Evolutionary conservation across 495 filamentous ascomycete genomes (phyloP), one percentile per base, ranked within the genome.

Genomic region (Tetracladium marchalianum): DNA sequence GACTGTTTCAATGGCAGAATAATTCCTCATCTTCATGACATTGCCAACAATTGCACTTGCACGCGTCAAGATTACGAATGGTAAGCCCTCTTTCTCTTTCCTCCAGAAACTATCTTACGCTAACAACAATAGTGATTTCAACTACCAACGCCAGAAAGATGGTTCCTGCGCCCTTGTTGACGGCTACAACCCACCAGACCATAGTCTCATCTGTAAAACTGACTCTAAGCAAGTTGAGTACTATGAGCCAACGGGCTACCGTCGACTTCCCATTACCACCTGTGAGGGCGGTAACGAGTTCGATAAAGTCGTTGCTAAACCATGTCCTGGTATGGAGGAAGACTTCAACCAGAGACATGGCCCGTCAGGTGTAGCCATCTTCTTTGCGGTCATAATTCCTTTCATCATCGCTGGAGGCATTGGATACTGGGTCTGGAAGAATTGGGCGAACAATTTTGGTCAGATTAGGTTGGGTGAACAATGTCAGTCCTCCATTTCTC

Each of bases 61-160:
- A 83, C 75, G 1, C 70, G 82, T 24, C 69, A 77, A 31, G 93
- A 99, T 66, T 99, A 81, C 64, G 93, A 99, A 76, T 99, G 92
- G 89, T 94, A 66, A 66, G 78, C 66, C 24, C n/a, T 11, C 5
- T n/a, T 27, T 18, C 35, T 35, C 10, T 27, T 35, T 13, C 9
- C 5, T 31, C 43, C 38, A n/a, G 5, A 34, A 37, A 31, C 45
- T 22, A 6, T 35, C 33, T 11, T 34, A 43, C 41, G 40, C 56
- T 61, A 39, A 61, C 46, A 43, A 15, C 1, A 11, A 15, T 39
- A 95, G 89, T 68, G 90, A 95, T 61, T 99, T 84, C 71, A 99
- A 99, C 66, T 99, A 76, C 62, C 77, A 95, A 61, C 75, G 81
- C 35, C 73, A 82, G 62, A 72, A 57, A 31, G 84, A 88, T 59